These are phyloP conservation scores for Asterionellopsis glacialis DNA, from an alignment of 108 stramenopile genomes.

Conservation along the genomic window DNA sequence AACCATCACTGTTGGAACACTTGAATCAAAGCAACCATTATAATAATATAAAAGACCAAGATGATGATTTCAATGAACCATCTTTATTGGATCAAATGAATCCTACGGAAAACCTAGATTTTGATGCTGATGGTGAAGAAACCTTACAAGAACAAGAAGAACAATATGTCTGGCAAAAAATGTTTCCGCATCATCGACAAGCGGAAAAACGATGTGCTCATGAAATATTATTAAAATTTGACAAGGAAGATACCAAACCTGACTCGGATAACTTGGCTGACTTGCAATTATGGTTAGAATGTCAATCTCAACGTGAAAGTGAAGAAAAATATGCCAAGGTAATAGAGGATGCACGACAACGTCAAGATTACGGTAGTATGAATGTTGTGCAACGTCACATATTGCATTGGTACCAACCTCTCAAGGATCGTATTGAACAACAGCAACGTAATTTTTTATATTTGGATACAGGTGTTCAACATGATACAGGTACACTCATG, in stretches of 20 bases:
- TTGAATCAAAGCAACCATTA: too few species aligned
- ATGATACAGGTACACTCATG: too few species aligned
- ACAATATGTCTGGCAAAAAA: too few species aligned
- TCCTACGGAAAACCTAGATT: too few species aligned
- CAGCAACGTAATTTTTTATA: slow-evolving; percentile 56
- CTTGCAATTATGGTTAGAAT: slow-evolving; percentile 74
- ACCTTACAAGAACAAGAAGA: too few species aligned
- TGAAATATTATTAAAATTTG: slow-evolving; percentile 4
- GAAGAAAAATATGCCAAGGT: slow-evolving; percentile 42
- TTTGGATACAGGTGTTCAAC: background rate
- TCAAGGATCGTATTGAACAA: slow-evolving; percentile 54
- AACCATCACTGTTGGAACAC: too few species aligned
- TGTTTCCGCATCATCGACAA: background rate
- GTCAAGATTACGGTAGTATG: slow-evolving; percentile 62
- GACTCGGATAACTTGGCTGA: slow-evolving; percentile 8
- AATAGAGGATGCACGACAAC: slow-evolving; percentile 56
- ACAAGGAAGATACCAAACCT: slow-evolving; percentile 1
- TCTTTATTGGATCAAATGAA: too few species aligned
- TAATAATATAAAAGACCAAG: too few species aligned
- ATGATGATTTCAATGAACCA: too few species aligned
- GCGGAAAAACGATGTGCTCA: background rate
- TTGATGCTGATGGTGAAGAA: too few species aligned
- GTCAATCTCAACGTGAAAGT: slow-evolving; percentile 68
- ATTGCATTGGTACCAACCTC: slow-evolving; percentile 69
- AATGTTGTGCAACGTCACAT: slow-evolving; percentile 62